Evolutionary conservation across 2,329 filamentous ascomycete genomes (phyloP).

Genomic region (Epichloe sibirici): DNA sequence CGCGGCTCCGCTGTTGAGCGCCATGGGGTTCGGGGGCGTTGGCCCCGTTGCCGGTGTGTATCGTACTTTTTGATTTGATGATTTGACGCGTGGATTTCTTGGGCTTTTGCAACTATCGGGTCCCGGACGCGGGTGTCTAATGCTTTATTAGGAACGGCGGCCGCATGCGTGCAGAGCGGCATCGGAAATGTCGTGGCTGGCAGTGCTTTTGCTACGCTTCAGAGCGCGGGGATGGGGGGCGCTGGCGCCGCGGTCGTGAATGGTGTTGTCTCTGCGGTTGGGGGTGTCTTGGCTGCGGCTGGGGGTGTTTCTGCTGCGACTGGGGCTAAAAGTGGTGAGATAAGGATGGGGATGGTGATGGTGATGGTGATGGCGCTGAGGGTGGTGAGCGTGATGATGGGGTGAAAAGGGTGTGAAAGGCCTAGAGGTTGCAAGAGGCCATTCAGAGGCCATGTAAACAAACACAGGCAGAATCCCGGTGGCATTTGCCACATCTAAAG

Average conservation of each 20-base stretch:
- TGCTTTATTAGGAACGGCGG: neutral
- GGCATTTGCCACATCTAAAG: too few relatives aligned
- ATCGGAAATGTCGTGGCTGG: constrained; percentile 17
- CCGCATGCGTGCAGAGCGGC: constrained; percentile 10
- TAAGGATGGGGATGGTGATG: neutral
- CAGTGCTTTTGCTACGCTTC: constrained; percentile 17
- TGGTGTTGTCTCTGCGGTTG: constrained; percentile 9
- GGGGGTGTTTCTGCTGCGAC: neutral
- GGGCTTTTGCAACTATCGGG: too few relatives aligned
- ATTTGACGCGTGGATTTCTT: too few relatives aligned
- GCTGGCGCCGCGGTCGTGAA: constrained; percentile 13
- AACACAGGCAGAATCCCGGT: too few relatives aligned
- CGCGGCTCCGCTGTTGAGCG: neutral
- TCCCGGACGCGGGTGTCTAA: neutral
- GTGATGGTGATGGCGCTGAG: neutral
- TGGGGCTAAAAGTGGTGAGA: neutral
- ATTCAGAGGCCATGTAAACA: too few relatives aligned
- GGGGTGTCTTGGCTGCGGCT: neutral
- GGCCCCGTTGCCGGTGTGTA: neutral
- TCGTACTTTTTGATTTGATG: too few relatives aligned
- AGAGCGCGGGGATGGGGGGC: constrained; percentile 20
- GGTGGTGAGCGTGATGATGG: neutral
- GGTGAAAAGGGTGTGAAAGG: neutral
- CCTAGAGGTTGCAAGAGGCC: too few relatives aligned
- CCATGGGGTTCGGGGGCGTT: neutral